phyloP scores from a whole-genome alignment of 371 early-diverging fungal genomes.

The Mortierella sp. region DNA sequence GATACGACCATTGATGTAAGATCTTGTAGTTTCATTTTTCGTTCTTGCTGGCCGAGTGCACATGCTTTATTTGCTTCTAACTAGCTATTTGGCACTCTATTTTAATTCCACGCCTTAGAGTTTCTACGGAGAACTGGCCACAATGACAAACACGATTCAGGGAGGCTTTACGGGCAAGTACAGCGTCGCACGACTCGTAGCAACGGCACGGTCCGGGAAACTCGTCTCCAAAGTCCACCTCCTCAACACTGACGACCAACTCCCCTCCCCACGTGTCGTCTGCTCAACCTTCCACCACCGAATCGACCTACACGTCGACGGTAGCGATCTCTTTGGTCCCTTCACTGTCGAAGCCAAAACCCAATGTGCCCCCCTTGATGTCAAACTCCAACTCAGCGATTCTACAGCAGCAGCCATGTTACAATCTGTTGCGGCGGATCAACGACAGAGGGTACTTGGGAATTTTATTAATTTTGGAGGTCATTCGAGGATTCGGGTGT shows the following conservation, averaged over 20 bases:
- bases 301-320: constrained; percentile 20
- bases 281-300: constrained; percentile 2
- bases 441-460: constrained; percentile 17
- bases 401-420: neutral
- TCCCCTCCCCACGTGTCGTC: constrained; percentile 16
- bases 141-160: constrained; percentile 1
- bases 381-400: constrained; percentile 10
- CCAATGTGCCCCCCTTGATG: constrained; percentile 20
- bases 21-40: neutral
- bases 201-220: neutral
- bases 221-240: constrained; percentile 18
- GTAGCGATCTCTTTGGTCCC: constrained; percentile 22
- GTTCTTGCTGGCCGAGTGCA: too few relatives aligned
- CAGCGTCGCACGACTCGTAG: constrained; percentile 19
- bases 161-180: constrained; percentile 20
- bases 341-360: constrained; percentile 33
- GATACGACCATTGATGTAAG: constrained; percentile 25
- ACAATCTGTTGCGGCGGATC: neutral
- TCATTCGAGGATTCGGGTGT: constrained; percentile 2
- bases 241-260: constrained; percentile 30
- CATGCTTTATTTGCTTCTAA: neutral
- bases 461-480: constrained; percentile 42
- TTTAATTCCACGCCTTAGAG: neutral
- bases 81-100: neutral
- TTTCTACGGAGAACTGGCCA: constrained; percentile 26